Evolutionary conservation across 352 stramenopile genomes (phyloP).

Genomic region (Pythium dissotocum): DNA sequence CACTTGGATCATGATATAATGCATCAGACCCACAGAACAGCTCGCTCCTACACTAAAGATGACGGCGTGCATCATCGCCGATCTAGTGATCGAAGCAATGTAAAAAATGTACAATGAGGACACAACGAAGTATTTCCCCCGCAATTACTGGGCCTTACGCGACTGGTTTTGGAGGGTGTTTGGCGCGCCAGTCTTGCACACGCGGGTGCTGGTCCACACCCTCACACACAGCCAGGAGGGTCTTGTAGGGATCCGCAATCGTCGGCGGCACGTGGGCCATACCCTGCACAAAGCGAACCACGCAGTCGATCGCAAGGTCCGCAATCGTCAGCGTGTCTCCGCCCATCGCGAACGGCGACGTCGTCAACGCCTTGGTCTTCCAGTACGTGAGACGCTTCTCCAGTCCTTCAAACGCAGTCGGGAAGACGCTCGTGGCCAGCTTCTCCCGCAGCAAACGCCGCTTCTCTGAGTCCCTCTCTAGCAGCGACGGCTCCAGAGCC

Average conservation of each 20-base stretch:
- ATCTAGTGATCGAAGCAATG: too few species aligned
- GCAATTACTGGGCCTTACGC: neutral
- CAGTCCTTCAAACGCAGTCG: conserved; percentile 38
- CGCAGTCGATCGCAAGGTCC: conserved; percentile 52
- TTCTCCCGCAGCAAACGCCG: conserved; percentile 32
- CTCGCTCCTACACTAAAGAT: too few species aligned
- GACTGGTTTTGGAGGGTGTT: neutral
- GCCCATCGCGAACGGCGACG: conserved; percentile 29
- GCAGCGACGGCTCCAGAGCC: conserved; percentile 22
- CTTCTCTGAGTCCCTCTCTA: conserved; percentile 33
- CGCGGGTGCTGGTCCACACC: conserved; percentile 14
- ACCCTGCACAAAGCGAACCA: conserved; percentile 25
- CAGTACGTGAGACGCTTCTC: conserved; percentile 33
- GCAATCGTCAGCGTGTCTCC: conserved; percentile 41
- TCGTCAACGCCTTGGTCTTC: neutral
- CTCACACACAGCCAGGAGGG: neutral
- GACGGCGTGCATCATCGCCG: too few species aligned
- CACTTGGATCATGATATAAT: too few species aligned
- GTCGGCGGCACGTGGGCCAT: conserved; percentile 18
- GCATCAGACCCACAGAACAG: too few species aligned
- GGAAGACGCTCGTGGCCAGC: conserved; percentile 35
- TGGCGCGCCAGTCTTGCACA: conserved; percentile 17
- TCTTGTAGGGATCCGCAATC: conserved; percentile 12
- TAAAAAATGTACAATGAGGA: too few species aligned
- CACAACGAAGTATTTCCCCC: too few species aligned